Percentiles rank a stretch among this genome's conserved stretches.
These are phyloP conservation scores for Selaginella moellendorffii DNA, from an alignment of 75 land plant genomes.

Conservation along the genomic window DNA sequence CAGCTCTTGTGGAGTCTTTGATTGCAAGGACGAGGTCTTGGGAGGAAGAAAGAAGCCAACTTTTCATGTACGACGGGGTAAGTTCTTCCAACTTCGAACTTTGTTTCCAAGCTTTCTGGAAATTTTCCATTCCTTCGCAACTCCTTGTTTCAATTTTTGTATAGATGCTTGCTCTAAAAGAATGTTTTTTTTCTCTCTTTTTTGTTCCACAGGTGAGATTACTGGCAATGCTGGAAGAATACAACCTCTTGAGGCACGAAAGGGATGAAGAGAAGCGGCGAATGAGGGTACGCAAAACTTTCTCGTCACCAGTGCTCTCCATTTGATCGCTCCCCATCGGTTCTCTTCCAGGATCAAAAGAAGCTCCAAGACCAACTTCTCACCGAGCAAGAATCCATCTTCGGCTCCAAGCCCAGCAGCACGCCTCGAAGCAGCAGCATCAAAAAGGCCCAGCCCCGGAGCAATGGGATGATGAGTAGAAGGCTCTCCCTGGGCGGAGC, in stretches of 20 bases:
- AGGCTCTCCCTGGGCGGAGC: conserved; percentile 12
- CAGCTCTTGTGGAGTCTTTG: conserved; percentile 75
- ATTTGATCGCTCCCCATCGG: too few relatives aligned
- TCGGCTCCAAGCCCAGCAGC: conserved; percentile 30
- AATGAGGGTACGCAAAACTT: conserved; percentile 62
- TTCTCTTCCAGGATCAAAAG: conserved; percentile 70
- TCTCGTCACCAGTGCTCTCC: too few relatives aligned
- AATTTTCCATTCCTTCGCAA: too few relatives aligned
- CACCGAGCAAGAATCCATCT: conserved; percentile 35
- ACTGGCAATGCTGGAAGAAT: conserved; percentile 94
- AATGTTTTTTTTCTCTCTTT: too few relatives aligned
- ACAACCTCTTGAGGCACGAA: conserved; percentile 75
- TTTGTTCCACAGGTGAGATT: conserved; percentile 92
- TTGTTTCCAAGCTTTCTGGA: background rate
- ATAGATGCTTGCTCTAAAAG: conserved; percentile 1
- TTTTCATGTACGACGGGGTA: conserved; percentile 77
- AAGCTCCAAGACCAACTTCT: conserved; percentile 45
- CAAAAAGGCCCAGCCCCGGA: conserved; percentile 11
- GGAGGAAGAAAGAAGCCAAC: conserved; percentile 67
- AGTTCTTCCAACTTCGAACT: background rate
- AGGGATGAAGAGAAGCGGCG: conserved; percentile 91
- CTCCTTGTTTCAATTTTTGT: too few relatives aligned
- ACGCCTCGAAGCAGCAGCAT: background rate
- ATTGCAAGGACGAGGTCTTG: conserved; percentile 69
- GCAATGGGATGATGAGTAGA: background rate